Evolutionary conservation across 2,329 filamentous ascomycete species (phyloP).

Genomic region (Aspergillus sp.): DNA sequence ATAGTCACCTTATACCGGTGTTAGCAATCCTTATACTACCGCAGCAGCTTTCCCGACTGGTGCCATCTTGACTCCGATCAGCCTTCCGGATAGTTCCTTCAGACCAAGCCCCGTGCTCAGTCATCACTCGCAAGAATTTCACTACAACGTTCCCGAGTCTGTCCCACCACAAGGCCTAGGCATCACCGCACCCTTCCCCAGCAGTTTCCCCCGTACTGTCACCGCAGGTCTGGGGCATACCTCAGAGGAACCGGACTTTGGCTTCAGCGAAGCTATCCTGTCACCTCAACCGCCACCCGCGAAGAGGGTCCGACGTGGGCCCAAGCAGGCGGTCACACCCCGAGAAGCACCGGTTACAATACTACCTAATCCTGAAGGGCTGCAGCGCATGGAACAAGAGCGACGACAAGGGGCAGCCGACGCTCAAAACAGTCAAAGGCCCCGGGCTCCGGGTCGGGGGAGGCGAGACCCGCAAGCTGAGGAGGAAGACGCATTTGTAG

Average conservation of each 20-base stretch:
- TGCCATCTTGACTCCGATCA: slow-evolving; percentile 41
- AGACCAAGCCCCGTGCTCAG: slow-evolving; percentile 39
- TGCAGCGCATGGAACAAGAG: slow-evolving; percentile 42
- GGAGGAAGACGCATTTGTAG: slow-evolving; percentile 43
- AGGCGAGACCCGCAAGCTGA: slow-evolving; percentile 41
- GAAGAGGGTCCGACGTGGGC: slow-evolving; percentile 28
- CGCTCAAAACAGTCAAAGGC: slow-evolving; percentile 27
- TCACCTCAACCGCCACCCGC: slow-evolving; percentile 28
- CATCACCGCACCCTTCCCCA: slow-evolving; percentile 38
- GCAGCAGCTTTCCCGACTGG: slow-evolving; percentile 29
- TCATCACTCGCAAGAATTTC: slow-evolving; percentile 41
- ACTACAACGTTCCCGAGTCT: slow-evolving; percentile 34
- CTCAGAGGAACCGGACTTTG: slow-evolving; percentile 21
- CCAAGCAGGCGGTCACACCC: slow-evolving; percentile 21
- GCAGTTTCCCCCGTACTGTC: slow-evolving; percentile 32
- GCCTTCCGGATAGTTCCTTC: slow-evolving; percentile 40
- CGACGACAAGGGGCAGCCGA: slow-evolving; percentile 31
- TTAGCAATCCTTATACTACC: slow-evolving; percentile 37
- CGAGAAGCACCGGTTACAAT: slow-evolving; percentile 39
- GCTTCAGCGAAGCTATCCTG: slow-evolving; percentile 21
- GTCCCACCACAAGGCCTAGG: slow-evolving; percentile 40
- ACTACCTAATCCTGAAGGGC: slow-evolving; percentile 42
- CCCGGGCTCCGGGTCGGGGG: slow-evolving; percentile 36
- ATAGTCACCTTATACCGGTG: slow-evolving; percentile 29
- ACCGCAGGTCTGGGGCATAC: slow-evolving; percentile 29